Evolutionary conservation across 179 eudicot species (phyloP), one percentile per base, ranked within the genome.

Genomic region (Sideroxylon spinosum): DNA sequence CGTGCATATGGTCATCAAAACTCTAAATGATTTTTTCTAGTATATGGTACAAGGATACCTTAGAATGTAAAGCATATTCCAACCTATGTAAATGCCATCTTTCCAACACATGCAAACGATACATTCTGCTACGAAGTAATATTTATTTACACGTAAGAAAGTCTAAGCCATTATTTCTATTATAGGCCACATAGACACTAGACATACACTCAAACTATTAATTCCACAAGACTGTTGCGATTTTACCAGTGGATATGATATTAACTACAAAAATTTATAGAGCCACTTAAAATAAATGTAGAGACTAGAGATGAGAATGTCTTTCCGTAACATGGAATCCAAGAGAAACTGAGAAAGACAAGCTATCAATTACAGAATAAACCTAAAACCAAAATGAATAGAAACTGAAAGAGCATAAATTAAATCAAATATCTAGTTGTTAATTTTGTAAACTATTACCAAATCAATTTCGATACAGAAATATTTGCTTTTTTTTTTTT

Each of bases 251-350:
- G 3, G 22, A 7, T 44, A 69, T 22, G 19, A 23, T 32, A 44
- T 22, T 12, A 0, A 70, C n/a, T 0, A 10, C 10, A 55, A 9
- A 68, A 68, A 20, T 44, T 44, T 44, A n/a, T 22, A 13, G 19
- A 68, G 16, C 9, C 26, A 52, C 59, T 22, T n/a, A 12, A 16
- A 26, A 12, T 72, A 14, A 72, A n/a, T 72, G 62, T 23, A 26
- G 23, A 20, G 49, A 71, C 56, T 16, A 55, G 23, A 72, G 44
- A 63, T 17, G 63, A 78, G 71, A 20, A 46, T 26, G 46, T 10
- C 44, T 46, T 46, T 60, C 59, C 68, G 78, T 23, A 20, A 80
- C 71, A 78, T 55, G 68, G 28, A 84, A 66, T 29, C 25, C 56
- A 7, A 76, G 71, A 28, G 20, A 67, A 60, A 70, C 16, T 7